Base-by-base conservation (phyloP, 1,139 yeast genomes). In the Arxiozyma telluris region DNA sequence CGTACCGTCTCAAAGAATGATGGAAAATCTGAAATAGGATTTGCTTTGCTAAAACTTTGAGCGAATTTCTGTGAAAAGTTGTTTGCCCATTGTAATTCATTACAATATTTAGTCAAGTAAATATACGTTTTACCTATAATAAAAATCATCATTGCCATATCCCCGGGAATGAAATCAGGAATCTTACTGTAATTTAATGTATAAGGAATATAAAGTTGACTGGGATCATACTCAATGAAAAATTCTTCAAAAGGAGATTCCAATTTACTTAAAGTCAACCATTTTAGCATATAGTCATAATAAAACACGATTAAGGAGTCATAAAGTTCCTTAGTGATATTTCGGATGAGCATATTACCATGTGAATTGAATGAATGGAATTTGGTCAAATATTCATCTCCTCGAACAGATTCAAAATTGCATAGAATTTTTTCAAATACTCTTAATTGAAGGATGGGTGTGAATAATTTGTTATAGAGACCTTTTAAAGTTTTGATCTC, bases 61-160 rank as follows among this genome's bases (percentile, higher is more conserved):
- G 58, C 44, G 56, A 65, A 68, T 53, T 71, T 70, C 44, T 62
- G 64, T 17, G 74, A 66, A 54, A 74, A 76, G 27, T 69, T 65
- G 58, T 77, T 78, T 18, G 80, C 74, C 85, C 87, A 85, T 41
- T 75, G 76, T 25, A 77, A 68, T 59, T 84, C 90, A 15, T 74
- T 73, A 58, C 97, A 87, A 51, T 80, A 79, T 41, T 74, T 75
- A 49, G 82, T 80, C 48, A 93, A 71, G 64, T 85, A 91, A 44
- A 82, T 77, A n/a, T 85, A 73, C 18, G 88, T 80, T 59, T 86
- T 83, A 0, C 98, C 98, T 27, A 87, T 82, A 55, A 88, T 87
- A 60, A 78, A 85, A 11, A 87, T 79, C 59, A 79, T 77, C 27
- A 72, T 66, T 1, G 88, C 83, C 1, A 79, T 69, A 18, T 71